phyloP scores from a whole-genome alignment of 306 rosid genomes.

The Prunus davidiana region DNA sequence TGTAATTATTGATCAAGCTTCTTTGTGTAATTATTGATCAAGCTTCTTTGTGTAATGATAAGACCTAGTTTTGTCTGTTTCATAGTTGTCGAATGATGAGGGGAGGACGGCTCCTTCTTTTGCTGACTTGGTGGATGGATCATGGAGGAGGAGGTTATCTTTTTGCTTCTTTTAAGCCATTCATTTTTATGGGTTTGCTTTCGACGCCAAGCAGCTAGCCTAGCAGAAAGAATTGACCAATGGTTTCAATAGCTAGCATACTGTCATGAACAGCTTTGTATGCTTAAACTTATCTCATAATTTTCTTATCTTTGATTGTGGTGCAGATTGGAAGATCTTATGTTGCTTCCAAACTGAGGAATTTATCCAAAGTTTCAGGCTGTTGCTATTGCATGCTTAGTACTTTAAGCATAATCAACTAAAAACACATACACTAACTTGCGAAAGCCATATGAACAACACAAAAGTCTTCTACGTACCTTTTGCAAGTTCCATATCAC shows the following conservation, averaged over 20 bases:
- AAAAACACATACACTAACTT: no score
- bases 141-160: slow-evolving; percentile 68
- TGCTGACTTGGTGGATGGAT: not conserved
- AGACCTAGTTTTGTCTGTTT: no score
- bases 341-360: slow-evolving; percentile 39
- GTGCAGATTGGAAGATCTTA: slow-evolving; percentile 40
- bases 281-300: not conserved
- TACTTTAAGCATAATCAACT: no score
- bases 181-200: not conserved
- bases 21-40: no score
- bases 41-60: no score
- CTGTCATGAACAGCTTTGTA: not conserved
- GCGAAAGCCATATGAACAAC: no score
- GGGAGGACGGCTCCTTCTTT: no score
- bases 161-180: slow-evolving; percentile 35
- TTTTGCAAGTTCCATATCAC: no score
- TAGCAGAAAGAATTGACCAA: not conserved
- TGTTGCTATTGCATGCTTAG: slow-evolving; percentile 26
- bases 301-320: not conserved
- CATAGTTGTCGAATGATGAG: not conserved
- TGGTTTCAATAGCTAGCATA: not conserved
- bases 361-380: slow-evolving; percentile 43
- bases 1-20: no score
- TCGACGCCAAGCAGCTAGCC: not conserved
- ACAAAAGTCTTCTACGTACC: no score